These are phyloP conservation scores for Annona squamosa DNA, from an alignment of 164 flowering plant species.

Conservation along the genomic window DNA sequence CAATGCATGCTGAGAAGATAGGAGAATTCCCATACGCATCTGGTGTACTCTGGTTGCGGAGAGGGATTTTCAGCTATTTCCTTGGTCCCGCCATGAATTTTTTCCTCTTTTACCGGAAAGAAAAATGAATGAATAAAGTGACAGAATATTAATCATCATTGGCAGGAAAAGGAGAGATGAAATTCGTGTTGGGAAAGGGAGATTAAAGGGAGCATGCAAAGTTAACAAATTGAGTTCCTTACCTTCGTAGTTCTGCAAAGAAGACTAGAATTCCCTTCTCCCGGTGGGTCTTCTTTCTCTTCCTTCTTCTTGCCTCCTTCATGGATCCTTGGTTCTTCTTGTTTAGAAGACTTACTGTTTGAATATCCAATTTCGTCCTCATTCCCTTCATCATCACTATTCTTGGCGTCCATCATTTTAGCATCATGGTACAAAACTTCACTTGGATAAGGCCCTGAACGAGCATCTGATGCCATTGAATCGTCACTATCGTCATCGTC, in stretches of 20 bases:
- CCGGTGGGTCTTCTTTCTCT: constrained; percentile 11
- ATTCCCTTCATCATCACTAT: constrained; percentile 7
- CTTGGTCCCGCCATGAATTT: background rate
- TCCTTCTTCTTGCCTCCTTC: constrained; percentile 11
- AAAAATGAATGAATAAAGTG: background rate
- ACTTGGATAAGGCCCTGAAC: constrained; percentile 52
- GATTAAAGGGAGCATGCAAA: background rate
- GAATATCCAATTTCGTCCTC: constrained; percentile 11
- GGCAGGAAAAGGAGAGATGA: background rate
- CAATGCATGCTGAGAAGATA: background rate
- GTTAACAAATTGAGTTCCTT: constrained; percentile 16
- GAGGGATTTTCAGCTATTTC: background rate
- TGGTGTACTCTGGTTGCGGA: background rate
- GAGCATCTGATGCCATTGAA: constrained; percentile 85
- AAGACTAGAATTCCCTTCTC: constrained; percentile 17
- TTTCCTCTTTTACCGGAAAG: background rate
- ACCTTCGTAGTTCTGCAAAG: constrained; percentile 27
- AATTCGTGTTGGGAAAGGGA: background rate
- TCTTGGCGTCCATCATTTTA: constrained; percentile 3
- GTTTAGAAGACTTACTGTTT: constrained; percentile 18
- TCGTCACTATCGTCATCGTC: constrained; percentile 45
- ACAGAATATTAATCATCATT: background rate
- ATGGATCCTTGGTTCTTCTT: constrained; percentile 23
- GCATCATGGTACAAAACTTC: constrained; percentile 8
- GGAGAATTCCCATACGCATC: background rate